A percentile compares a stretch with the other conserved stretches of the same genome.
Evolutionary conservation across 257 asterid genomes (phyloP).

Genomic region (Echium plantagineum): DNA sequence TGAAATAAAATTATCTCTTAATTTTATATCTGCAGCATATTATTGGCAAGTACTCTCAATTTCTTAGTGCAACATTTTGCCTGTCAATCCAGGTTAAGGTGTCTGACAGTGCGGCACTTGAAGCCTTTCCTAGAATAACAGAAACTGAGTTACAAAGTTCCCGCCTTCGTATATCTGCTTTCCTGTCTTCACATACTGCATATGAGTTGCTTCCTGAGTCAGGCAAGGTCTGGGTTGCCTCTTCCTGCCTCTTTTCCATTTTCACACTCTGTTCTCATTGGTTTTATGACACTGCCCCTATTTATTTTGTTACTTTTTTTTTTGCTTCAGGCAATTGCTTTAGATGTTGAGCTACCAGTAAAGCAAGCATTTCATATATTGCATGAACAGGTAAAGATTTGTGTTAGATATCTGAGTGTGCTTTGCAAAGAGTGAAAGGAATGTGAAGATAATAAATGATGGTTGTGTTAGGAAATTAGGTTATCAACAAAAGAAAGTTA

Average conservation of each 20-base stretch:
- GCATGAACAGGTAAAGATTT: constrained; percentile 71
- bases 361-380: constrained; percentile 94
- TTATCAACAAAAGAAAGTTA: background rate
- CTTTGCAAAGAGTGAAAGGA: background rate
- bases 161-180: constrained; percentile 60
- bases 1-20: background rate
- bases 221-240: constrained; percentile 62
- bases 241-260: constrained; percentile 8
- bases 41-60: background rate
- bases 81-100: constrained; percentile 45
- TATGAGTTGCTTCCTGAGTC: constrained; percentile 95
- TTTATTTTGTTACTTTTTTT: background rate
- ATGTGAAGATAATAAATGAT: background rate
- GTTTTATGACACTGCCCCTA: background rate
- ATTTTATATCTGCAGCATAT: background rate
- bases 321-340: constrained; percentile 55
- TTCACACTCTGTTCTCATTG: background rate
- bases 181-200: constrained; percentile 65
- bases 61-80: background rate
- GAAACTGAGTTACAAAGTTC: constrained; percentile 66
- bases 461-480: background rate
- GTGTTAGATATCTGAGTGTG: background rate
- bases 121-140: constrained; percentile 46
- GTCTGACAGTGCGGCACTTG: constrained; percentile 50
- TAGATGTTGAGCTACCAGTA: constrained; percentile 81